Evolutionary conservation across 345 rosid species (phyloP).

Genomic region (Salix viminalis): DNA sequence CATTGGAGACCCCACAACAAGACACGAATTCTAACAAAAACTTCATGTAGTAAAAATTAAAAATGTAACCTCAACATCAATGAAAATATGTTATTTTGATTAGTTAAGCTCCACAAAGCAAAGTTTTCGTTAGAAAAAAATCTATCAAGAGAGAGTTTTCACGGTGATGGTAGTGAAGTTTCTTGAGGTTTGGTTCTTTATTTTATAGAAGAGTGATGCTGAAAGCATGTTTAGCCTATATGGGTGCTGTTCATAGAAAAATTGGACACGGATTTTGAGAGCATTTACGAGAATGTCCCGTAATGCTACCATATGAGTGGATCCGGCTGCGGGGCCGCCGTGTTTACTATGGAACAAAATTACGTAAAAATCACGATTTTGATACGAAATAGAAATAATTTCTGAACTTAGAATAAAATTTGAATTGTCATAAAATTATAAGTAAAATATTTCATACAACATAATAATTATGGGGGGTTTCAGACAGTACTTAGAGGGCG

Average conservation of each 20-base stretch:
- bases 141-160: neutral
- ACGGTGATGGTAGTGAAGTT: neutral
- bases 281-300: neutral
- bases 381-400: too few species aligned
- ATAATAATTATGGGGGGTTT: too few species aligned
- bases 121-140: neutral
- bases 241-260: neutral
- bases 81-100: neutral
- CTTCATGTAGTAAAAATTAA: slow-evolving; percentile 25
- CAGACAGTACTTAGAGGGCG: too few species aligned
- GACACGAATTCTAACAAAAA: slow-evolving; percentile 48
- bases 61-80: neutral
- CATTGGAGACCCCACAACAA: slow-evolving; percentile 32
- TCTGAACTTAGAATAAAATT: too few species aligned
- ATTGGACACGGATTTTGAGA: neutral
- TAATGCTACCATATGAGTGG: too few species aligned
- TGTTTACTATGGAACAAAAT: rapidly evolving
- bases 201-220: neutral
- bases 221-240: neutral
- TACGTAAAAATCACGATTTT: too few species aligned
- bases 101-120: neutral
- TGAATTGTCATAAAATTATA: too few species aligned
- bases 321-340: neutral
- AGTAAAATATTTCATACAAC: too few species aligned
- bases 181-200: neutral